Evolutionary conservation across 495 filamentous ascomycete genomes (phyloP), one percentile per base, ranked within the genome.

Genomic region (Tuber borchii): DNA sequence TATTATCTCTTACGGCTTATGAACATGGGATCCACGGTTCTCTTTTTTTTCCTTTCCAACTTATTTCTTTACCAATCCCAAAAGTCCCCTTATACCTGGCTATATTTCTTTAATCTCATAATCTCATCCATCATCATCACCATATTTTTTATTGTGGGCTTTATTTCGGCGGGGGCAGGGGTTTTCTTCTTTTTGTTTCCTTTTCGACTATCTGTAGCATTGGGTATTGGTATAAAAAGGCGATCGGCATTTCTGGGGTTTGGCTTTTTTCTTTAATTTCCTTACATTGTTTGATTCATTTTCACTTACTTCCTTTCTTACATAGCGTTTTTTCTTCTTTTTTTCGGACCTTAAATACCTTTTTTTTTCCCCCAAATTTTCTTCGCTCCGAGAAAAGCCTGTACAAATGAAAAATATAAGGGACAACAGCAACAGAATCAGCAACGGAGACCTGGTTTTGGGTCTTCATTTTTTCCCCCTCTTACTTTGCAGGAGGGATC

Each of bases 171-270:
- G 34, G 44, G 26, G 69, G 48, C 56, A 45, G 22, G 12, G 61
- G 56, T 74, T 75, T 70, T 77, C 17, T 0, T 70, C 70, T 71
- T 40, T 48, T 73, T 51, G 26, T 72, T 78, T 75, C 73, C 44
- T 79, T 75, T 75, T 48, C 46, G 78, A 75, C 65, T 34, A 75
- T 75, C 72, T 77, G 74, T 79, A 72, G 56, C 56, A 65, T 72
- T 79, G 74, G 76, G 78, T 70, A 79, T 72, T 39, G 73, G 73
- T 72, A 79, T 79, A 79, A 79, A 79, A 79, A 79, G 76, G 78
- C 70, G 78, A 75, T 73, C 44, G 73, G 78, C 70, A 79, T 79
- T 75, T 78, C 44, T 72, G 44, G 70, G 76, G 77, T 51, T 61
- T 78, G 51, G 74, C 78, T 73, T 73, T 73, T 71, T 73, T 56